Evolutionary conservation across 208 protist species (phyloP).

Genomic region (Crithidia bombi): DNA sequence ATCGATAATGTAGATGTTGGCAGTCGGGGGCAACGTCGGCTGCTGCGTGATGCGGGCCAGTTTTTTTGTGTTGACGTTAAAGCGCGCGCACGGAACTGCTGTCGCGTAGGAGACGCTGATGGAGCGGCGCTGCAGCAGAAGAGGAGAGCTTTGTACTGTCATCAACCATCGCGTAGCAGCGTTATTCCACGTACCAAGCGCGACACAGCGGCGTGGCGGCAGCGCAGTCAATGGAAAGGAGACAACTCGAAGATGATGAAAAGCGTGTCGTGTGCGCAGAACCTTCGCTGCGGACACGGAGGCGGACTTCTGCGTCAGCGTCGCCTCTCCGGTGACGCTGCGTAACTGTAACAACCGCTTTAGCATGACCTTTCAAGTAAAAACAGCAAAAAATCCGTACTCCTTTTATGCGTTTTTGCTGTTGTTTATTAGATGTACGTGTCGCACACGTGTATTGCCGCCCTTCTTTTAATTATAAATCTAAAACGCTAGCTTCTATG

Average conservation of each 20-base stretch:
- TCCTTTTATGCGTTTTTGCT: no score
- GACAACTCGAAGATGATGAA: neutral
- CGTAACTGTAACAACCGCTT: neutral
- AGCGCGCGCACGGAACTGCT: slow-evolving; percentile 22
- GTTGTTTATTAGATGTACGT: no score
- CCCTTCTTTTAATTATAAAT: no score
- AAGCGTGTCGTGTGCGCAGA: neutral
- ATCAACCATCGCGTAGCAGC: neutral
- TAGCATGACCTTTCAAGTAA: neutral
- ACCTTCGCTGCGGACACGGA: neutral
- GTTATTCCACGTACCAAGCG: neutral
- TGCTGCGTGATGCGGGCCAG: slow-evolving; percentile 27
- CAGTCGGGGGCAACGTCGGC: slow-evolving; percentile 22
- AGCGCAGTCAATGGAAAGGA: no score
- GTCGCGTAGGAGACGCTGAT: slow-evolving; percentile 20
- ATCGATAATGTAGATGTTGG: slow-evolving; percentile 35
- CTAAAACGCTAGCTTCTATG: no score
- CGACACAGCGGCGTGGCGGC: slow-evolving; percentile 1
- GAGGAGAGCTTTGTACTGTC: neutral
- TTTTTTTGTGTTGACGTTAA: slow-evolving; percentile 20
- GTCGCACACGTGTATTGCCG: no score
- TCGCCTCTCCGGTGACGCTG: neutral
- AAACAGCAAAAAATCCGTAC: slow-evolving; percentile 6
- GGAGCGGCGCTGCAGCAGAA: slow-evolving; percentile 8
- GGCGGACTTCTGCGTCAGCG: no score